Conservation (phyloP, 441 rosid species). For the Pelargonium citronellum region DNA sequence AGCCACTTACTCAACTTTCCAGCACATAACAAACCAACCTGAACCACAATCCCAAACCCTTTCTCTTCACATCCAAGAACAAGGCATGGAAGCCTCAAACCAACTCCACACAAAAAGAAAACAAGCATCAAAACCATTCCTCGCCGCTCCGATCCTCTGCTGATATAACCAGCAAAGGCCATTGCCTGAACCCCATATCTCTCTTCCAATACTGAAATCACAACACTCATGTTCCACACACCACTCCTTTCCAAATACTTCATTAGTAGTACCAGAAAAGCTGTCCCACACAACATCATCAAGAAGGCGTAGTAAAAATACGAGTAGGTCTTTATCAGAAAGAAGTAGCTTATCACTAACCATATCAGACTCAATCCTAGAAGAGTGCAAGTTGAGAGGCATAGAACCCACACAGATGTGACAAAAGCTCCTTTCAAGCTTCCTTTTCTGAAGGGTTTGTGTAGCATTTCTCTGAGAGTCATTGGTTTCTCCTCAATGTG, state of each 20-base stretch:
- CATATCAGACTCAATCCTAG: slow-evolving; percentile 28
- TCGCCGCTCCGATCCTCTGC: slow-evolving; percentile 26
- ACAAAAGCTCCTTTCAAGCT: slow-evolving; percentile 18
- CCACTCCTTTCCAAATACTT: slow-evolving; percentile 37
- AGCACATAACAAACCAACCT: slow-evolving; percentile 24
- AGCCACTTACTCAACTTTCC: slow-evolving; percentile 37
- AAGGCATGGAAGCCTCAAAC: slow-evolving; percentile 24
- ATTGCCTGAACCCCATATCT: slow-evolving; percentile 32
- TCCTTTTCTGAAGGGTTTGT: neutral
- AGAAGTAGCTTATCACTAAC: slow-evolving; percentile 24
- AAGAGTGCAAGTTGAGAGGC: slow-evolving; percentile 26
- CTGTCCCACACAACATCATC: slow-evolving; percentile 3
- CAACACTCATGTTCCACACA: slow-evolving; percentile 41
- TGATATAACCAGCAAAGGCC: slow-evolving; percentile 23
- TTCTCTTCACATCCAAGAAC: neutral
- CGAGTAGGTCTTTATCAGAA: slow-evolving; percentile 2
- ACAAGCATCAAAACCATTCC: slow-evolving; percentile 31
- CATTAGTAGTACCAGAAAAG: slow-evolving; percentile 19
- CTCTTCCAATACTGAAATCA: slow-evolving; percentile 37
- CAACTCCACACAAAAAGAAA: slow-evolving; percentile 27
- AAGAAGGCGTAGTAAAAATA: neutral
- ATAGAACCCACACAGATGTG: slow-evolving; percentile 29
- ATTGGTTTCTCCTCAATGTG: slow-evolving; percentile 14
- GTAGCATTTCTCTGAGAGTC: slow-evolving; percentile 21
- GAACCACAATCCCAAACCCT: neutral